These are phyloP conservation scores for Prunus fruticosa DNA, from an alignment of 306 rosid genomes.

Conservation along the genomic window DNA sequence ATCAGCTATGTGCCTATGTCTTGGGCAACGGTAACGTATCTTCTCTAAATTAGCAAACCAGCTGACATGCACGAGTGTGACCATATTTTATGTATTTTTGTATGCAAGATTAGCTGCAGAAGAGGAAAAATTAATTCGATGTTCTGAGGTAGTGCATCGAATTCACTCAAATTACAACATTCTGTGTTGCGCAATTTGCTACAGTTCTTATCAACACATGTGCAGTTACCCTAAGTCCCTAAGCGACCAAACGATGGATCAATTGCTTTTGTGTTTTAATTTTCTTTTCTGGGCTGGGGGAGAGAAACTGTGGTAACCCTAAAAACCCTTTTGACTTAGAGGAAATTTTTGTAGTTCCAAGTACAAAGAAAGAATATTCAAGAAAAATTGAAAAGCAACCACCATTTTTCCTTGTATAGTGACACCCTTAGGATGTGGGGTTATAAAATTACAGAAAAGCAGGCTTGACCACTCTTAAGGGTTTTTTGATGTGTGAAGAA, in stretches of 20 bases:
- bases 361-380: slow-evolving; percentile 75
- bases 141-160: no score
- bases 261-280: no score
- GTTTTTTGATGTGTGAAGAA: slow-evolving; percentile 40
- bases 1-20: neutral
- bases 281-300: no score
- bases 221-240: no score
- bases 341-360: slow-evolving; percentile 28
- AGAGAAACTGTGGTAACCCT: neutral
- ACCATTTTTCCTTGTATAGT: slow-evolving; percentile 44
- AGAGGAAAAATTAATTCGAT: no score
- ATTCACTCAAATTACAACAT: no score
- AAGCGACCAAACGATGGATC: no score
- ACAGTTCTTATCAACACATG: no score
- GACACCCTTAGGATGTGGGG: slow-evolving; percentile 31
- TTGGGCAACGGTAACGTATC: neutral
- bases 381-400: slow-evolving; percentile 47
- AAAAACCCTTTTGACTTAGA: slow-evolving; percentile 41
- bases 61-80: slow-evolving; percentile 8
- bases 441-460: slow-evolving; percentile 44
- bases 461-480: slow-evolving; percentile 44
- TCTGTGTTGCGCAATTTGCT: no score
- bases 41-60: neutral
- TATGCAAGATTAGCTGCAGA: no score
- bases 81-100: neutral